These are phyloP conservation scores for Dendryphion nanum DNA, from an alignment of 2,329 filamentous ascomycete species.

Conservation along the genomic window DNA sequence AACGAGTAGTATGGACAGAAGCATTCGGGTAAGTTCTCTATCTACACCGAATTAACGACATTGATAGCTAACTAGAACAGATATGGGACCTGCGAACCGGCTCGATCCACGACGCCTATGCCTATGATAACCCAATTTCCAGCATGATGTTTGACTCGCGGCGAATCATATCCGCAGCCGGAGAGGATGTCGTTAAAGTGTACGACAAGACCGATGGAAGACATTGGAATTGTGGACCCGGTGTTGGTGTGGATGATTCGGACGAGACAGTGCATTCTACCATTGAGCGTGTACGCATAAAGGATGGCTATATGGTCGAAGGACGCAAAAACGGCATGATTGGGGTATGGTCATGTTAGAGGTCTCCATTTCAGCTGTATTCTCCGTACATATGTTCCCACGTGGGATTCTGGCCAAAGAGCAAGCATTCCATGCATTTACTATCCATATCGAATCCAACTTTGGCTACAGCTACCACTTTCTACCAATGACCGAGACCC, in stretches of 20 bases:
- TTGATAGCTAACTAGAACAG: conserved; percentile 49
- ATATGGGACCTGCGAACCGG: conserved; percentile 98
- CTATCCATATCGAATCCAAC: no score
- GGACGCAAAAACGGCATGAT: conserved; percentile 84
- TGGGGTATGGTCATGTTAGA: conserved; percentile 69
- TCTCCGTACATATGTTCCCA: no score
- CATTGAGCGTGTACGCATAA: conserved; percentile 84
- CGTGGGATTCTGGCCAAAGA: no score
- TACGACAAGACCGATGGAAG: conserved; percentile 96
- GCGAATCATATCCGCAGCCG: conserved; percentile 84
- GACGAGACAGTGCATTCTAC: conserved; percentile 53
- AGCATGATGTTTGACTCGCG: conserved; percentile 96
- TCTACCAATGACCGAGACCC: no score
- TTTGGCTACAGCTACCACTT: no score
- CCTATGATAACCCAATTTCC: conserved; percentile 87
- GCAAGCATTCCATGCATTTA: no score
- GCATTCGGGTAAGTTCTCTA: conserved; percentile 77
- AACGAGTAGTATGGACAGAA: conserved; percentile 88
- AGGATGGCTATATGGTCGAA: conserved; percentile 91
- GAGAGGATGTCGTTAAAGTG: conserved; percentile 92
- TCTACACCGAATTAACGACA: background rate
- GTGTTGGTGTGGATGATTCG: conserved; percentile 60
- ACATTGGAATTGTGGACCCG: conserved; percentile 95
- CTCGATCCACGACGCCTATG: conserved; percentile 92
- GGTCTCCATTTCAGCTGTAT: no score